phyloP scores from a whole-genome alignment of 768 basidiomycete genomes.

The Polyporus arcularius region DNA sequence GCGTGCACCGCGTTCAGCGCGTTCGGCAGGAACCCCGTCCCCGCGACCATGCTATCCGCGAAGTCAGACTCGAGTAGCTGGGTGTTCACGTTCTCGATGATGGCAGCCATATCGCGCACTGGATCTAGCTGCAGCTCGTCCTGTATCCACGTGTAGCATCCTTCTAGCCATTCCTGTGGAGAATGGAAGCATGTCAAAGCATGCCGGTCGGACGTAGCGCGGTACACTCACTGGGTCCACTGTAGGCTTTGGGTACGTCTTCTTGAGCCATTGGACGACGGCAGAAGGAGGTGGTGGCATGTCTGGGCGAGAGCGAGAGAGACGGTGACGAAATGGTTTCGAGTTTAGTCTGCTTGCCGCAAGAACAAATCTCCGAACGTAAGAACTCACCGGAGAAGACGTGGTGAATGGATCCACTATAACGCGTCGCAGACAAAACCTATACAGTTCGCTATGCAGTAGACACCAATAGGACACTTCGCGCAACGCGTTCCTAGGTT shows the following conservation, averaged over 20 bases:
- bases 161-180: conserved; percentile 73
- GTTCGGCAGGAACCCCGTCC: conserved; percentile 65
- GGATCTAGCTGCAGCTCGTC: conserved; percentile 50
- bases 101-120: conserved; percentile 46
- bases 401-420: not conserved
- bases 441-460: no score
- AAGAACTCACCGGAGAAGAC: conserved; percentile 1
- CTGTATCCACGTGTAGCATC: conserved; percentile 67
- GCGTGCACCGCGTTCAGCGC: conserved; percentile 39
- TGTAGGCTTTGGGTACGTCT: conserved; percentile 57
- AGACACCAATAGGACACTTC: no score
- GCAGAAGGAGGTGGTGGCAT: conserved; percentile 32
- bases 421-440: not conserved
- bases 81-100: conserved; percentile 55
- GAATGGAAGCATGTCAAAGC: not conserved
- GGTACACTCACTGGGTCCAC: conserved; percentile 57
- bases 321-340: not conserved
- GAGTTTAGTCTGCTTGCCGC: not conserved
- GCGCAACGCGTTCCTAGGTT: no score
- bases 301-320: not conserved
- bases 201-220: not conserved
- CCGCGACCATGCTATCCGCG: conserved; percentile 65
- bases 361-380: not conserved
- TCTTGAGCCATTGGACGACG: conserved; percentile 55
- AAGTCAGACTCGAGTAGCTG: conserved; percentile 78